These are phyloP conservation scores for Noccaea bulbosa DNA, from an alignment of 345 rosid species.

Conservation along the genomic window DNA sequence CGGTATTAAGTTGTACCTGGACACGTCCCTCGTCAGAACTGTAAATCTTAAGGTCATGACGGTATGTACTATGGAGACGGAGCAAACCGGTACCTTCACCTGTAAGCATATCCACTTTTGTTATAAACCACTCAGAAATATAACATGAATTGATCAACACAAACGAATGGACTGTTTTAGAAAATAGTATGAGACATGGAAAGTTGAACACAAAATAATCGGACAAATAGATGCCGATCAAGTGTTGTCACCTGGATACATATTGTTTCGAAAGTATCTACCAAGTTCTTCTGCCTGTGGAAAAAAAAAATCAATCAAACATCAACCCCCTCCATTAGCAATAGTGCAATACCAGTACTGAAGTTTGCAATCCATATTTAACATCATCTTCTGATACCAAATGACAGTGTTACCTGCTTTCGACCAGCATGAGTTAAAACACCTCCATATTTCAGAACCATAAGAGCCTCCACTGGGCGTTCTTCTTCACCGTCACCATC, in stretches of 20 bases:
- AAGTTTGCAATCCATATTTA: slow-evolving; percentile 7
- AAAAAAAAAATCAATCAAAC: slow-evolving; percentile 30
- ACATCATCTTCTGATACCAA: not conserved
- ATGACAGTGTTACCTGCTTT: slow-evolving; percentile 68
- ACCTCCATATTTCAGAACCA: slow-evolving; percentile 99
- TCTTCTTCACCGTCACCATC: slow-evolving; percentile 97
- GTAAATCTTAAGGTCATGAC: slow-evolving; percentile 98
- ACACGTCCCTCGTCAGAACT: slow-evolving; percentile 99
- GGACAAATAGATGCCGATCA: slow-evolving; percentile 23
- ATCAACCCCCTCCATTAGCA: slow-evolving; percentile 9
- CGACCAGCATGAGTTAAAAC: slow-evolving; percentile 99
- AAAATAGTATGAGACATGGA: slow-evolving; percentile 15
- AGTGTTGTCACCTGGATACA: slow-evolving; percentile 85
- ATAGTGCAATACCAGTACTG: not conserved
- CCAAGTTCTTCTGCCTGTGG: slow-evolving; percentile 99
- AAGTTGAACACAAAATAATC: slow-evolving; percentile 21
- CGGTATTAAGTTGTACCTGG: slow-evolving; percentile 60
- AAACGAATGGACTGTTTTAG: slow-evolving; percentile 24
- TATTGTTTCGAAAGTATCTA: slow-evolving; percentile 92
- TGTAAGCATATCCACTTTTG: slow-evolving; percentile 43
- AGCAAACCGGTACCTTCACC: slow-evolving; percentile 99
- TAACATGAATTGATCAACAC: not conserved
- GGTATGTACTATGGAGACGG: slow-evolving; percentile 97
- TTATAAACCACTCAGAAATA: slow-evolving; percentile 22
- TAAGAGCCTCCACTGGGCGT: slow-evolving; percentile 93